Evolutionary conservation across 345 rosid species (phyloP), one percentile per base, ranked within the genome.

Genomic region (Gossypium anomalum): DNA sequence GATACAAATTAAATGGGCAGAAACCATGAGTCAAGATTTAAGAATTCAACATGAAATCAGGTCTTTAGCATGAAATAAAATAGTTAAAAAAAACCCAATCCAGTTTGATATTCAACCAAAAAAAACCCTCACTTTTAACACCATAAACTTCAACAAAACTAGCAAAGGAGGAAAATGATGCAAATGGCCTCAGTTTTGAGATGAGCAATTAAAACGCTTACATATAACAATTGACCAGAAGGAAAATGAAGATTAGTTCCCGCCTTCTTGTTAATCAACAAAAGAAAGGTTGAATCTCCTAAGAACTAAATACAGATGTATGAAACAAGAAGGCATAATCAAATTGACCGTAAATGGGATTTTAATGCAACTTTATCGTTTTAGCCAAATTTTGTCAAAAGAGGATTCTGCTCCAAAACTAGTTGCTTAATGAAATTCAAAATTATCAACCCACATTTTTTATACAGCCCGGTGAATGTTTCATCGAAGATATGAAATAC

Each of bases 1-100:
- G 88, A 85, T 60, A 80, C 79, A 17, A 88, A 85, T 87, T 83
- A 85, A 86, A 86, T 75, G 68, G 85, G 77, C 55, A 52, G 72
- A 74, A 52, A 80, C 56, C 16, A 60, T 84, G 82, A 84, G 25
- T 76, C 12, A 48, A 23, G 3, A 43, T 11, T 58, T 68, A 14
- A 49, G 13, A 25, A 48, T 67, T 51, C 16, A 48, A 68, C 44
- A 68, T 41, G 9, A 3, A 68, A 48, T 48, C n/a, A 15, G 43
- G 15, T 25, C 58, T 68, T 20, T 56, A 56, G 60, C 27, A 56
- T 9, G 14, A 67, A 67, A 45, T 44, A 66, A 44, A 65, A 65
- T 41, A 64, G 2, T 65, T 43, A n/a, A 43, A 43, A 23, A 22
- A 68, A 66, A 44, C 0, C 19, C 0, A 44, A 45, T 15, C 16